phyloP scores from a whole-genome alignment of 345 rosid genomes.

The Salix purpurea region DNA sequence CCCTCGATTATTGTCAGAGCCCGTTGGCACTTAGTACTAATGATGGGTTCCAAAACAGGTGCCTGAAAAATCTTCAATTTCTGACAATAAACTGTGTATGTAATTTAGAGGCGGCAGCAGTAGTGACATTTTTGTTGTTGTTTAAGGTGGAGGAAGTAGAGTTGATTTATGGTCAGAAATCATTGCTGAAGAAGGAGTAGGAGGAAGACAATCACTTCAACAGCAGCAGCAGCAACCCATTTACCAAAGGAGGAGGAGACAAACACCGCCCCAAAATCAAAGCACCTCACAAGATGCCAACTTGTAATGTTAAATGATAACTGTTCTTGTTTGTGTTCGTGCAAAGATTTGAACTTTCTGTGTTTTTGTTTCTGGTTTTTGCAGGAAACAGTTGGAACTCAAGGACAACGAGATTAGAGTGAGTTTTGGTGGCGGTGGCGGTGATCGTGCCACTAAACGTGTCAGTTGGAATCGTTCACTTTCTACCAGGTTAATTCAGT shows the following conservation, averaged over 20 bases:
- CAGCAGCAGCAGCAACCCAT: conserved; percentile 29
- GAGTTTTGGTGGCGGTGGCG: conserved; percentile 39
- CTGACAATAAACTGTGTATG: not conserved
- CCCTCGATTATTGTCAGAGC: not conserved
- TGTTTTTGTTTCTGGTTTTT: not conserved
- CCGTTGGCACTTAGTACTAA: not conserved
- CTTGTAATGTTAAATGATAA: conserved; percentile 22
- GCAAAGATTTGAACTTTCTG: not conserved
- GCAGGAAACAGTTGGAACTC: conserved; percentile 26
- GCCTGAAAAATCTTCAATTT: not conserved
- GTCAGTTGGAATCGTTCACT: conserved; percentile 89
- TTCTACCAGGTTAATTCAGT: conserved; percentile 61
- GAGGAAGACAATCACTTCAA: not conserved
- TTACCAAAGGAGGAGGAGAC: conserved; percentile 51
- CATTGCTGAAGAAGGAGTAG: conserved; percentile 13
- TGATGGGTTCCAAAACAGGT: conserved; percentile 37
- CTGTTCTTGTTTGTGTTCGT: not conserved
- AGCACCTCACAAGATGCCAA: conserved; percentile 13
- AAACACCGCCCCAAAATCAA: conserved; percentile 17
- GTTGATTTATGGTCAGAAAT: conserved; percentile 61
- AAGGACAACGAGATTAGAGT: conserved; percentile 33
- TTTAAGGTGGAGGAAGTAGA: conserved; percentile 5
- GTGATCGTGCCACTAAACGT: conserved; percentile 44
- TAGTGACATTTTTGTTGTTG: not conserved
- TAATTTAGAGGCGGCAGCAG: not conserved